Evolutionary conservation across 495 filamentous ascomycete genomes (phyloP), one percentile per base, ranked within the genome.

Genomic region (Pseudoneurospora amorphoporcata): DNA sequence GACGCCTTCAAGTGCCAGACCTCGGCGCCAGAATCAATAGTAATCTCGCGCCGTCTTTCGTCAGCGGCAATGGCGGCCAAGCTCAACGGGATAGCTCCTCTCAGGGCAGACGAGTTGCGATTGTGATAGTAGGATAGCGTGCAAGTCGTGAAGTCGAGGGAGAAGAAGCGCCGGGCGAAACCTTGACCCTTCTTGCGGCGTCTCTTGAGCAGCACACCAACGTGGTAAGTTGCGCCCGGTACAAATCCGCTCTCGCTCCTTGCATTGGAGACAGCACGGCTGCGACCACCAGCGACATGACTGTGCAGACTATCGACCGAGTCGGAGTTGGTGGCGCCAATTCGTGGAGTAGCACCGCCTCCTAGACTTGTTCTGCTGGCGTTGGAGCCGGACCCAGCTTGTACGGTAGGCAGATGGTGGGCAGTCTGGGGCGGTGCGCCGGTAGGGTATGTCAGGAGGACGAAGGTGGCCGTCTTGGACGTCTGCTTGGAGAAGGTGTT

Each of bases 401-500:
- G 85, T 41, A 83, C 74, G 29, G 87, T 87, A 69, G 87, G 87
- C 35, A 93, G 80, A 76, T 94, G 83, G 82, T 92, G 86, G 70
- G 92, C 88, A 4, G 91, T 89, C 74, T 94, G 92, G 0, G 96
- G 95, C 29, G 94, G 91, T 16, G 90, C 84, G 73, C 90, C 90
- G 42, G 93, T 94, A 40, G 95, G 94, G 76, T 98, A 97, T 16
- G 93, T 98, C 75, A 98, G 87, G 58, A 98, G 88, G 23, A 98
- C 95, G 74, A 98, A 92, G 23, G 95, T 98, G 14, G 92, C 92
- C 45, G 92, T 97, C 82, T 99, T 99, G 69, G 94, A 93, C 47
- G 93, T 89, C 78, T 94, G 91, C 83, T 97, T 98, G 69, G 94
- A 96, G 80, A 98, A 98, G 40, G 96, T 99, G 79, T 99, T 99